phyloP scores from a whole-genome alignment of 73 alveolate genomes.

The Paramecium bursaria region DNA sequence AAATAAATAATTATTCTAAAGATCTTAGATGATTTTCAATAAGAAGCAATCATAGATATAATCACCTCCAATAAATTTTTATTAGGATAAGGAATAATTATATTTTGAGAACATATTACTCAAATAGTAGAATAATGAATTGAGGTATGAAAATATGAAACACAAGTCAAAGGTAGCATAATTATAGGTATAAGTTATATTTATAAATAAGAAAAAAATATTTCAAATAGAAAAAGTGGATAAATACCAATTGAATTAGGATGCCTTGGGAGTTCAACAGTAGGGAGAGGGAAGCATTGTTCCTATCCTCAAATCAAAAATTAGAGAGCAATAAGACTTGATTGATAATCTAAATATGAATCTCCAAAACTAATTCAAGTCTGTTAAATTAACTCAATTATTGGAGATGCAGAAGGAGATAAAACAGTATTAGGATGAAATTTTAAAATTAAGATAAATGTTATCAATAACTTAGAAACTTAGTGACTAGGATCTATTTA shows the following conservation, averaged over 20 bases:
- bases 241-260: not conserved
- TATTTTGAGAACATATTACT: constrained; percentile 1
- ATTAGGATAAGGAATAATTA: not conserved
- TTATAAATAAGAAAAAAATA: not conserved
- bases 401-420: not conserved
- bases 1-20: not conserved
- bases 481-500: not conserved
- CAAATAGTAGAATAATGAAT: constrained; percentile 22
- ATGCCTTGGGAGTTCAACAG: not conserved
- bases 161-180: not conserved
- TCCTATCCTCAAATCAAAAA: constrained; percentile 11
- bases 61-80: not conserved
- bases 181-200: constrained; percentile 4
- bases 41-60: not conserved
- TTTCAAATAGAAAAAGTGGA: not conserved
- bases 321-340: not conserved
- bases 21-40: too few relatives aligned
- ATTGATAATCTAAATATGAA: constrained; percentile 25
- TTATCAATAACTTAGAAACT: not conserved
- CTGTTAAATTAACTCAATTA: constrained; percentile 22
- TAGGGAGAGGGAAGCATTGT: not conserved
- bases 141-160: constrained; percentile 3
- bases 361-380: not conserved
- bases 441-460: not conserved
- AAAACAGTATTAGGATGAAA: not conserved